These are phyloP conservation scores for Trypanosoma boissoni DNA, from an alignment of 208 protist species.

Conservation along the genomic window DNA sequence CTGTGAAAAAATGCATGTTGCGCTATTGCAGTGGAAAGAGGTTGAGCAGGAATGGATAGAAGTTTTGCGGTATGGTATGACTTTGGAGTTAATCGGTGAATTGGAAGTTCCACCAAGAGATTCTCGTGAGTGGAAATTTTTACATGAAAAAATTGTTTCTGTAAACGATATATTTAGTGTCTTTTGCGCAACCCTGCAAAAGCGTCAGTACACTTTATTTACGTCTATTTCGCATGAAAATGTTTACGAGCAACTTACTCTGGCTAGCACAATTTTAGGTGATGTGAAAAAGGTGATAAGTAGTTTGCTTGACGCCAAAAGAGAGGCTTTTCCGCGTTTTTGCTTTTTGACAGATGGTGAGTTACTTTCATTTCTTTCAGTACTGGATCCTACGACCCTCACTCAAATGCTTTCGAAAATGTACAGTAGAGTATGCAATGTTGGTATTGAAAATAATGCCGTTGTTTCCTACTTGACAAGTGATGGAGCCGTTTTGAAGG, in stretches of 20 bases:
- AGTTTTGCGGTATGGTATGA: conserved; percentile 23
- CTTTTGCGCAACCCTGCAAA: conserved; percentile 39
- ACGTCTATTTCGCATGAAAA: conserved; percentile 90
- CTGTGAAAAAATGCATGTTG: conserved; percentile 55
- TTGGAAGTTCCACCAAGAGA: conserved; percentile 1
- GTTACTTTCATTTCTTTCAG: conserved; percentile 77
- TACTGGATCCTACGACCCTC: conserved; percentile 38
- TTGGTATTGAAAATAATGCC: conserved; percentile 34
- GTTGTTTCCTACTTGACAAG: conserved; percentile 44
- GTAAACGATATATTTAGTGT: conserved; percentile 25
- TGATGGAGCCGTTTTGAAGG: conserved; percentile 49
- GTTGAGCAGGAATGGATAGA: conserved; percentile 48
- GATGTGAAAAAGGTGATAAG: conserved; percentile 86
- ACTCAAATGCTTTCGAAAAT: conserved; percentile 55
- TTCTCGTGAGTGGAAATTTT: conserved; percentile 29
- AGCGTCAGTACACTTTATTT: conserved; percentile 89
- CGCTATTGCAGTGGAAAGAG: conserved; percentile 43
- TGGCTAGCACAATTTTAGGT: conserved; percentile 85
- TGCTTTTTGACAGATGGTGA: conserved; percentile 90
- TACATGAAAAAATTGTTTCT: conserved; percentile 24
- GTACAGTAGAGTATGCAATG: conserved; percentile 48
- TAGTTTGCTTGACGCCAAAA: conserved; percentile 90
- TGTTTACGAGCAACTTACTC: conserved; percentile 84
- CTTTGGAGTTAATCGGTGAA: conserved; percentile 13
- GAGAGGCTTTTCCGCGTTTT: conserved; percentile 90